Conservation (phyloP, 257 asterid species). For the Capsicum rhomboideum region DNA sequence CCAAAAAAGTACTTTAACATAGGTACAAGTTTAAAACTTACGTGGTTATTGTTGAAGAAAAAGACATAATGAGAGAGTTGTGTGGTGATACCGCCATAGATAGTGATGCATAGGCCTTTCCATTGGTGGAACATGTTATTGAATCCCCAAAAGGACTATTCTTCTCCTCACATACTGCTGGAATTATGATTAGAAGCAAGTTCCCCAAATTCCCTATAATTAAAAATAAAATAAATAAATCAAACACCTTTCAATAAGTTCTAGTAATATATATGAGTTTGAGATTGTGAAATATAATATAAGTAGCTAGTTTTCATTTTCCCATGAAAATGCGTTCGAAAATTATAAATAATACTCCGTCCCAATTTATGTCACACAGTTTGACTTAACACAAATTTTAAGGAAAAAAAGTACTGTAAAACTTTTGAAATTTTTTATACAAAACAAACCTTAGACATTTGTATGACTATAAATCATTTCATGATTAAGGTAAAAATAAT, state of each 20-base stretch:
- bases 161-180: constrained; percentile 26
- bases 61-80: neutral
- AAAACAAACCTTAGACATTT: no score
- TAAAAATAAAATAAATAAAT: neutral
- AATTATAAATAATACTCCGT: neutral
- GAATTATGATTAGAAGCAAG: constrained; percentile 27
- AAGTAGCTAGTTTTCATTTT: neutral
- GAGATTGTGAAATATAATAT: neutral
- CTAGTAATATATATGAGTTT: no score
- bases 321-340: neutral
- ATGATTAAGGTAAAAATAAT: no score
- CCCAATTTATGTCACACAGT: neutral
- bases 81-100: constrained; percentile 19
- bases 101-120: constrained; percentile 28
- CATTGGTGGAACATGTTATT: constrained; percentile 14
- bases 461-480: no score
- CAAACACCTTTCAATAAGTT: neutral
- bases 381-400: neutral
- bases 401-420: neutral
- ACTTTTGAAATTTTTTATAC: neutral
- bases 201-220: constrained; percentile 29
- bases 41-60: neutral
- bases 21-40: no score
- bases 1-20: no score
- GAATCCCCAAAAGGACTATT: constrained; percentile 31